Percentiles rank a stretch among this genome's conserved stretches.
Evolutionary conservation across 2,329 filamentous ascomycete genomes (phyloP).

Genomic region (Drechslera avenae): DNA sequence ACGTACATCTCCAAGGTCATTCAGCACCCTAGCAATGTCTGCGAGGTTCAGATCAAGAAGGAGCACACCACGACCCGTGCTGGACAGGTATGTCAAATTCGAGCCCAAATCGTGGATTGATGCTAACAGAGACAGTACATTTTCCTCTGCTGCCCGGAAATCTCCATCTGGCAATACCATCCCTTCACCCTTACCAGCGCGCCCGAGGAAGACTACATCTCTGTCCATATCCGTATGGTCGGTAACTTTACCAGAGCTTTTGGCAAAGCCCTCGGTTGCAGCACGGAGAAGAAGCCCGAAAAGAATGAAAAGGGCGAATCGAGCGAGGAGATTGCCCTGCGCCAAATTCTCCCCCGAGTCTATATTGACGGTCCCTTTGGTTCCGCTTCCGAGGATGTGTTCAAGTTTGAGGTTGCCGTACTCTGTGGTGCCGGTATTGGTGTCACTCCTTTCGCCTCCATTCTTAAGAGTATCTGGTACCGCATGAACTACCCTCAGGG

Average conservation of each 20-base stretch:
- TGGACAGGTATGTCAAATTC: constrained; percentile 59
- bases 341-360: constrained; percentile 75
- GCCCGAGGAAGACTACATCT: constrained; percentile 89
- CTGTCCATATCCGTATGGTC: constrained; percentile 81
- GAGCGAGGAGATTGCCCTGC: constrained; percentile 69
- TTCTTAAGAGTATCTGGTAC: constrained; percentile 87
- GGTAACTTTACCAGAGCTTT: constrained; percentile 79
- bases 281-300: constrained; percentile 65
- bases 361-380: constrained; percentile 87
- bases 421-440: constrained; percentile 59
- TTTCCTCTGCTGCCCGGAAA: constrained; percentile 83
- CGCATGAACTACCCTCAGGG: constrained; percentile 85
- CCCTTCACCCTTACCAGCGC: constrained; percentile 86
- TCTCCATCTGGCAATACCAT: constrained; percentile 88
- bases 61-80: constrained; percentile 80
- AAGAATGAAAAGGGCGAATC: constrained; percentile 62
- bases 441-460: constrained; percentile 59
- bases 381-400: constrained; percentile 84
- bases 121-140: constrained; percentile 64
- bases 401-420: constrained; percentile 65
- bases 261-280: constrained; percentile 74
- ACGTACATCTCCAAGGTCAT: constrained; percentile 89
- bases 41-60: constrained; percentile 92
- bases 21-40: constrained; percentile 86
- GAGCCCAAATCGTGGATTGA: background rate